Evolutionary conservation across 2,329 filamentous ascomycete species (phyloP).

Genomic region (Orbilia javanica): DNA sequence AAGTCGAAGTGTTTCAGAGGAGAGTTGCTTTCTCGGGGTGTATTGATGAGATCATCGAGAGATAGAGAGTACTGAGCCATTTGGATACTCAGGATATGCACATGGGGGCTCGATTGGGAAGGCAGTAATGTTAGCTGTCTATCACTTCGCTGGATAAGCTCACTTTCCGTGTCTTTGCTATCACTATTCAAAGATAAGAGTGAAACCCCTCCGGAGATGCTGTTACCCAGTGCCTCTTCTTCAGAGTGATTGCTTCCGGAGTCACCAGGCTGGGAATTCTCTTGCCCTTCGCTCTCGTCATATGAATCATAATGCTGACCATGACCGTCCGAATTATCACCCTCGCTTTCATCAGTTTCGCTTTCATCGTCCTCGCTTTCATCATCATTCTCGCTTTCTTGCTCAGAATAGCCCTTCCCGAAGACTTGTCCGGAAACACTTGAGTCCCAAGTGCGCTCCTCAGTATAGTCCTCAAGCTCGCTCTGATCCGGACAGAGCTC

Average conservation of each 20-base stretch:
- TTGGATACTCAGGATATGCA: constrained; percentile 69
- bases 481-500: constrained; percentile 31
- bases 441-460: not conserved
- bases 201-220: constrained; percentile 10
- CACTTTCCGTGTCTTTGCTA: constrained; percentile 60
- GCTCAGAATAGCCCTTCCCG: not conserved
- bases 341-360: constrained; percentile 10
- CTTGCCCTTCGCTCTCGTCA: constrained; percentile 10
- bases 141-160: constrained; percentile 59
- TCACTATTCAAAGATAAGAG: constrained; percentile 61
- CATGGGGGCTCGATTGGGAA: constrained; percentile 61
- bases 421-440: not conserved
- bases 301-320: not conserved
- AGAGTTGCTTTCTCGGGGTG: constrained; percentile 59
- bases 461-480: constrained; percentile 38
- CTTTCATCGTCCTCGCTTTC: constrained; percentile 19
- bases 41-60: constrained; percentile 72
- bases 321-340: not conserved
- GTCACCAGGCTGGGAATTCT: not conserved
- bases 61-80: constrained; percentile 76
- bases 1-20: constrained; percentile 60
- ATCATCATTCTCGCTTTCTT: not conserved
- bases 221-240: not conserved
- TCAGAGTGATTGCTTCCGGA: not conserved
- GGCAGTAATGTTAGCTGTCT: constrained; percentile 60